Evolutionary conservation across 129 eudicot genomes (phyloP).

Genomic region (Escallonia rubra): DNA sequence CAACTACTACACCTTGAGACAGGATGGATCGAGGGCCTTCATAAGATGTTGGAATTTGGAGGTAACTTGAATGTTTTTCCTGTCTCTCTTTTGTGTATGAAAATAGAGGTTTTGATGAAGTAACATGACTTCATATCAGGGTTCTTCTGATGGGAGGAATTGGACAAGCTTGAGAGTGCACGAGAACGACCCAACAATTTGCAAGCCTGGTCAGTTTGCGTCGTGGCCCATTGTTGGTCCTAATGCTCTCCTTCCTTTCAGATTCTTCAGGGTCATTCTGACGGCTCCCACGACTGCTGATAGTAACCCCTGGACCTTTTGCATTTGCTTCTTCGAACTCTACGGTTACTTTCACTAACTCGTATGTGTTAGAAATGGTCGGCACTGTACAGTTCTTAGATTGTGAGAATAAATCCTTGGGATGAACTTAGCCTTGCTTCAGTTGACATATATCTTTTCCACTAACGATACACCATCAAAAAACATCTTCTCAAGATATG

Average conservation of each 20-base stretch:
- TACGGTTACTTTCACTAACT: slow-evolving; percentile 73
- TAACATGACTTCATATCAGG: slow-evolving; percentile 31
- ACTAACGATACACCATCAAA: too few relatives aligned
- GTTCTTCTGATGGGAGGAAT: slow-evolving; percentile 74
- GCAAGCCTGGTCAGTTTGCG: slow-evolving; percentile 92
- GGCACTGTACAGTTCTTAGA: neutral
- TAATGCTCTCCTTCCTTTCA: slow-evolving; percentile 81
- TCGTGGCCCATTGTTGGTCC: slow-evolving; percentile 86
- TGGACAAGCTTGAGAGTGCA: slow-evolving; percentile 89
- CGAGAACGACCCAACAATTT: slow-evolving; percentile 75
- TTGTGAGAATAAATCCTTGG: neutral
- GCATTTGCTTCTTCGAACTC: slow-evolving; percentile 90
- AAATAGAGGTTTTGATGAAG: neutral
- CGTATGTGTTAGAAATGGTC: neutral
- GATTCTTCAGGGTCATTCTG: slow-evolving; percentile 73
- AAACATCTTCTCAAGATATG: too few relatives aligned
- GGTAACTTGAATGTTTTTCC: slow-evolving; percentile 23
- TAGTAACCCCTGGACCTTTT: slow-evolving; percentile 72
- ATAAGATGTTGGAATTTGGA: slow-evolving; percentile 78
- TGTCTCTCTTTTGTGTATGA: neutral
- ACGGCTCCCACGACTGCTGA: slow-evolving; percentile 72
- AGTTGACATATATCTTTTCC: neutral
- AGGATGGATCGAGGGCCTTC: slow-evolving; percentile 90
- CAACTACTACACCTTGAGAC: slow-evolving; percentile 92
- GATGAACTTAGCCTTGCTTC: slow-evolving; percentile 2